Base-by-base conservation (phyloP, 257 asterid genomes). In the Forsythia viridissima region DNA sequence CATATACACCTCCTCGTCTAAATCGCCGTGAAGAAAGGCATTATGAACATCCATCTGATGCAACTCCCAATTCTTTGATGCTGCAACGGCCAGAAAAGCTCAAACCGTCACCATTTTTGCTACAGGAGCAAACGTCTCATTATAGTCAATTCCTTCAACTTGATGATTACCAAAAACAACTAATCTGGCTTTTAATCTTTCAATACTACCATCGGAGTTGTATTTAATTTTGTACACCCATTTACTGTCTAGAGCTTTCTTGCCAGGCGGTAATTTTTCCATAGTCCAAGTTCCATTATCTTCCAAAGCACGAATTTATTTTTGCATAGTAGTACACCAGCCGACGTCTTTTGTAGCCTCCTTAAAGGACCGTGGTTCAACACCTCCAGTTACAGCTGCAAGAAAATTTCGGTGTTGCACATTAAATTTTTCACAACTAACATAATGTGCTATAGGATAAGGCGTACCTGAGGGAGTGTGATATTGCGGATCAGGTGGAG, bases 21-120 rank as follows among this genome's bases (percentile, higher is more conserved):
- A 30, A 30, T 30, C 34, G 34, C 2, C 34, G 34, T 30, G 34
- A 30, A 30, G 34, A 1, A 73, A 77, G 4, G 70, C 39, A 67
- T 73, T 78, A 6, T 82, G 73, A 0, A 81, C 74, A 21, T 81
- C 81, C 81, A 81, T 76, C 2, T 81, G 84, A 48, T 76, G 81
- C 0, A 76, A 4, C 20, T 63, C 81, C 77, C 79, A 76, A 6
- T 39, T 16, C 6, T 70, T 67, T 6, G 59, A 4, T 3, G 74
- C 70, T 6, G 71, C 70, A 15, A 71, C 30, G 0, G 11, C 46
- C 2, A 81, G 18, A 6, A 76, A 57, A 4, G 70, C 10, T 3
- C 75, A 38, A 6, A 71, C 43, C 1, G 37, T 81, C 4, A 46
- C 74, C 74, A 81, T 76, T 36, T 76, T 81, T 0, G 55, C 65